These are phyloP conservation scores for Suillus americanus DNA, from an alignment of 768 basidiomycete species.

Conservation along the genomic window DNA sequence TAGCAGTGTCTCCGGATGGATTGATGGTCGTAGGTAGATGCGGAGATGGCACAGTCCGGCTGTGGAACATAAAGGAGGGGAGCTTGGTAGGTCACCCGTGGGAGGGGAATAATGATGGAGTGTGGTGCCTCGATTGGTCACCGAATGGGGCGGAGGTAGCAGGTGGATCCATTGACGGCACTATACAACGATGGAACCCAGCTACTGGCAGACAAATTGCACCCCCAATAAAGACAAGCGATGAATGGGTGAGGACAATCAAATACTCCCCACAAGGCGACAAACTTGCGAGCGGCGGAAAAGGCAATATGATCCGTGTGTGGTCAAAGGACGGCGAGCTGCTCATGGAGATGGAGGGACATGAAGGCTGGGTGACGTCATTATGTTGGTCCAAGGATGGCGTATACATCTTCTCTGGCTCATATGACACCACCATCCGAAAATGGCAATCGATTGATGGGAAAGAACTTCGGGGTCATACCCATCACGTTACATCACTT, in stretches of 20 bases:
- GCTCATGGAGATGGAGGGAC: background rate
- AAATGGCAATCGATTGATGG: background rate
- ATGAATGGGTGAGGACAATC: background rate
- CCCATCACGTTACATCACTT: background rate
- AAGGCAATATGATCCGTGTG: background rate
- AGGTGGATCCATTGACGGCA: conserved; percentile 7
- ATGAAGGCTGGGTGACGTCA: background rate
- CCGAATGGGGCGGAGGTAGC: conserved; percentile 12
- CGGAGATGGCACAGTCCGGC: background rate
- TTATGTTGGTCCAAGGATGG: conserved; percentile 3
- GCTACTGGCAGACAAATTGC: background rate
- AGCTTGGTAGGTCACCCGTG: background rate
- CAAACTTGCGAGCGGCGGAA: background rate
- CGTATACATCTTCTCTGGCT: background rate
- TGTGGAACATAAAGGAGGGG: background rate
- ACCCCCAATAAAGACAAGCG: background rate
- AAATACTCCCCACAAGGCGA: background rate
- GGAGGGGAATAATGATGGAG: background rate
- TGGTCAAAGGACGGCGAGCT: background rate
- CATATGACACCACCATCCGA: background rate
- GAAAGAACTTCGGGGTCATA: background rate
- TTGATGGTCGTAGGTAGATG: background rate
- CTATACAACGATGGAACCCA: conserved; percentile 14
- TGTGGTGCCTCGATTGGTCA: conserved; percentile 16
- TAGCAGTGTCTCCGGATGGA: background rate